Conservation (phyloP, 2,329 filamentous ascomycete genomes). For the Parastagonospora nodorum region DNA sequence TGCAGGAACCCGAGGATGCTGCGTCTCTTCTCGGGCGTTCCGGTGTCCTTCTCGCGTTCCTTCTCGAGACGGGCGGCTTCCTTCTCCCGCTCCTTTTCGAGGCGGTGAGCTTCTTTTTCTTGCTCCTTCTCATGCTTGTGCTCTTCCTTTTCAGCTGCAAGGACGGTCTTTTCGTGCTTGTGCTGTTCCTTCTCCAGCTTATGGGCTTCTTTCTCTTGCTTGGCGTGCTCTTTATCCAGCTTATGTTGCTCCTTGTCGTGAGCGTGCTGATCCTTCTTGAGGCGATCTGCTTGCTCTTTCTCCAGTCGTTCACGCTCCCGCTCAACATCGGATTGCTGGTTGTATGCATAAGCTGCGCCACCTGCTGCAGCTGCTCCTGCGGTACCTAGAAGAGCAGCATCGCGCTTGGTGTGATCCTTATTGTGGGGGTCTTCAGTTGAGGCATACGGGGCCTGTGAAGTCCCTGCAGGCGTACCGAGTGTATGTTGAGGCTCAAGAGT, state of each 20-base stretch:
- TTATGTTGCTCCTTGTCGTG: conserved; percentile 24
- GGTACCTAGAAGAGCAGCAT: conserved; percentile 29
- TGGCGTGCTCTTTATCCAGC: conserved; percentile 17
- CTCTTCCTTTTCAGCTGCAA: conserved; percentile 31
- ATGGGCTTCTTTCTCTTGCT: conserved; percentile 4
- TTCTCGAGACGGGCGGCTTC: conserved; percentile 9
- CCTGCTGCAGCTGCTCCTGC: conserved; percentile 29
- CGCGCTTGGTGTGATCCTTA: conserved; percentile 30
- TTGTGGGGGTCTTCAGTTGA: conserved; percentile 19
- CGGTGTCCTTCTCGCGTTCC: conserved; percentile 35
- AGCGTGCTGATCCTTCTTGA: conserved; percentile 24
- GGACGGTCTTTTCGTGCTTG: conserved; percentile 27
- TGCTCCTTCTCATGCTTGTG: conserved; percentile 23
- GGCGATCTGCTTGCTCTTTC: conserved; percentile 26
- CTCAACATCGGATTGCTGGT: conserved; percentile 34
- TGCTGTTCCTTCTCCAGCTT: conserved; percentile 7
- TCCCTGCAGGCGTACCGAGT: conserved; percentile 32
- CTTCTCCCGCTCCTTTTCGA: conserved; percentile 23
- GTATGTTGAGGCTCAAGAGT: conserved; percentile 15
- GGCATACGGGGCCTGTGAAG: conserved; percentile 23
- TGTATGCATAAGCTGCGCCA: conserved; percentile 35
- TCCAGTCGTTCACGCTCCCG: conserved; percentile 32
- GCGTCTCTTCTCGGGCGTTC: conserved; percentile 45
- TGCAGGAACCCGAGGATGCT: conserved; percentile 48
- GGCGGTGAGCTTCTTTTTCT: conserved; percentile 2